These are phyloP conservation scores for Pichia terricola DNA, from an alignment of 1,139 yeast genomes.

Conservation along the genomic window DNA sequence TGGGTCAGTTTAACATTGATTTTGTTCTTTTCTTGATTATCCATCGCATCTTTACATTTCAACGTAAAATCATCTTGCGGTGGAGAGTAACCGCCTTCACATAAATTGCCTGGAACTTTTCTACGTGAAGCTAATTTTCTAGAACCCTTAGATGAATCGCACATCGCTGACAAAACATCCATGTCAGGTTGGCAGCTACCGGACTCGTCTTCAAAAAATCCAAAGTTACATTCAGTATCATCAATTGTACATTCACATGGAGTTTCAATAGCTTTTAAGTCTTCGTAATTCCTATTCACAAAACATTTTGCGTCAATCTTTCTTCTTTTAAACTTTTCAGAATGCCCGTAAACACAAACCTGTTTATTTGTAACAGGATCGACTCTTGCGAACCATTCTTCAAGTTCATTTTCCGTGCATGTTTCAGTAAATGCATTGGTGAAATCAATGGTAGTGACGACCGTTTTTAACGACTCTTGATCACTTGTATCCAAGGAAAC, in stretches of 20 bases:
- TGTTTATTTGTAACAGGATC: conserved; percentile 38
- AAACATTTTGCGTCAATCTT: conserved; percentile 63
- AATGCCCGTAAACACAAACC: conserved; percentile 65
- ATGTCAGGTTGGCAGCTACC: conserved; percentile 49
- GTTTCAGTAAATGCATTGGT: conserved; percentile 42
- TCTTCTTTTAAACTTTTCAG: conserved; percentile 58
- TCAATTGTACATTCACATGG: conserved; percentile 54
- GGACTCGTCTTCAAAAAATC: conserved; percentile 37
- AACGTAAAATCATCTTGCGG: conserved; percentile 16
- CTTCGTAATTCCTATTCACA: conserved; percentile 51
- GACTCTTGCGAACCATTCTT: conserved; percentile 55
- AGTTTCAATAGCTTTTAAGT: conserved; percentile 45
- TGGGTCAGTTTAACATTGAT: conserved; percentile 13
- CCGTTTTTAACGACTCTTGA: conserved; percentile 5
- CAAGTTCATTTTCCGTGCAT: conserved; percentile 54
- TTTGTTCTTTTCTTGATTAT: conserved; percentile 3
- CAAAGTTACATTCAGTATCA: conserved; percentile 70
- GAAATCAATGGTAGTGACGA: conserved; percentile 50
- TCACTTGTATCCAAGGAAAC: conserved; percentile 26
- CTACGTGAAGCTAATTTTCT: conserved; percentile 17
- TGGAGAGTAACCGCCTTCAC: conserved; percentile 22
- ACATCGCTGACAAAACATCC: conserved; percentile 14
- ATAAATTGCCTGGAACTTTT: conserved; percentile 20
- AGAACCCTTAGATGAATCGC: conserved; percentile 10
- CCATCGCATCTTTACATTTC: conserved; percentile 17